phyloP scores from a whole-genome alignment of 257 asterid species.

The Cordia subcordata region DNA sequence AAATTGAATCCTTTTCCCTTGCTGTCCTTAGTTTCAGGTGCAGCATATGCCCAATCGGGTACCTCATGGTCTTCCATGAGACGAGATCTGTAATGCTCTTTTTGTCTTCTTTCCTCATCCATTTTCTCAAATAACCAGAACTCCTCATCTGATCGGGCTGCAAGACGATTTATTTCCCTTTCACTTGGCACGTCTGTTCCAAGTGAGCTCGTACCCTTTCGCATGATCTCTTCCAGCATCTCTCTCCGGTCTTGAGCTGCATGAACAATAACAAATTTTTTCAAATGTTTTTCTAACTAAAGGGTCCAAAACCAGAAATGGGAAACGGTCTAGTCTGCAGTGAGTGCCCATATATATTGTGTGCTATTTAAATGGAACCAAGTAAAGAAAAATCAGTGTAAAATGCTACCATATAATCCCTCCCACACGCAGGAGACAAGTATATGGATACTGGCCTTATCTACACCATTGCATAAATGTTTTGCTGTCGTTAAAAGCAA shows the following conservation, averaged over 20 bases:
- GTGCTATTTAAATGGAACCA: too few relatives aligned
- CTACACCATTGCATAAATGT: background rate
- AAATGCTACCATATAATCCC: too few relatives aligned
- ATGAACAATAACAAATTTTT: slow-evolving; percentile 9
- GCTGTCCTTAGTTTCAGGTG: slow-evolving; percentile 43
- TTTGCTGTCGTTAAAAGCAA: background rate
- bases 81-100: slow-evolving; percentile 80
- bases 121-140: slow-evolving; percentile 91
- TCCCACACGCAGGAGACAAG: too few relatives aligned
- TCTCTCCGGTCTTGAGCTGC: slow-evolving; percentile 97
- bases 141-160: slow-evolving; percentile 94
- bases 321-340: background rate
- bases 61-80: slow-evolving; percentile 95
- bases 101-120: slow-evolving; percentile 90
- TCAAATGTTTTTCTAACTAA: slow-evolving; percentile 11
- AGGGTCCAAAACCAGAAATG: slow-evolving; percentile 1
- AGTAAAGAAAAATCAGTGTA: too few relatives aligned
- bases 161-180: slow-evolving; percentile 92
- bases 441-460: background rate
- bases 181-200: slow-evolving; percentile 98
- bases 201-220: slow-evolving; percentile 78
- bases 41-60: slow-evolving; percentile 86
- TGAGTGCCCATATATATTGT: background rate
- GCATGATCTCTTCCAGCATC: slow-evolving; percentile 94
- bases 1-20: slow-evolving; percentile 54